phyloP scores from a whole-genome alignment of 495 filamentous ascomycete genomes.

The Aspergillus carlsbadensis region DNA sequence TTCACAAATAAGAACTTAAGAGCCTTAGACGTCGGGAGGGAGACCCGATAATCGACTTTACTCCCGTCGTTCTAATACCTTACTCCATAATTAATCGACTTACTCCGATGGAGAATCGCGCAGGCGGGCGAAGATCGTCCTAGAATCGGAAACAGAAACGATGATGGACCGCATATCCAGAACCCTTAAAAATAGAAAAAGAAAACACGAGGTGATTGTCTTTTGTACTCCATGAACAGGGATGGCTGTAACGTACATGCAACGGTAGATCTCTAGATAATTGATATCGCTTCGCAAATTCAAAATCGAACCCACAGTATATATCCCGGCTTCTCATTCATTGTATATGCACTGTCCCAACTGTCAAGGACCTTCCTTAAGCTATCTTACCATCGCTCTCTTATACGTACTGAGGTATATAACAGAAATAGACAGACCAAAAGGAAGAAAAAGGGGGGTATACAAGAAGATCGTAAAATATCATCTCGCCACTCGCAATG shows the following conservation, averaged over 20 bases:
- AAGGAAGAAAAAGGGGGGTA: conserved; percentile 7
- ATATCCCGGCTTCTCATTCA: not conserved
- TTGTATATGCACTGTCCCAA: conserved; percentile 4
- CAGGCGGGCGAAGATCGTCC: too few species aligned
- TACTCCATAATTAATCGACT: too few species aligned
- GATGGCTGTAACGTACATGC: not conserved
- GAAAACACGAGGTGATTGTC: not conserved
- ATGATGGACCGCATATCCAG: too few species aligned
- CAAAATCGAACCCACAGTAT: not conserved
- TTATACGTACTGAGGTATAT: conserved; percentile 4
- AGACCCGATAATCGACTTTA: too few species aligned
- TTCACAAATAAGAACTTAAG: not conserved
- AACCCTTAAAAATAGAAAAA: not conserved
- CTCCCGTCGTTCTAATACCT: not conserved
- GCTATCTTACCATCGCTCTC: too few species aligned
- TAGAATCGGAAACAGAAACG: too few species aligned
- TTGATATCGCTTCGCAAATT: too few species aligned
- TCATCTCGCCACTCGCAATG: not conserved
- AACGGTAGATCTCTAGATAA: too few species aligned
- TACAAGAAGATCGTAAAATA: conserved; percentile 8
- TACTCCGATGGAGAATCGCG: too few species aligned
- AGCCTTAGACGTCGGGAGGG: too few species aligned
- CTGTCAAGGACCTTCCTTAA: too few species aligned
- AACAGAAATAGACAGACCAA: conserved; percentile 7
- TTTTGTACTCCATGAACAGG: not conserved